Conservation (phyloP, 1,139 yeast species). For the Insectozyma bohioensis region DNA sequence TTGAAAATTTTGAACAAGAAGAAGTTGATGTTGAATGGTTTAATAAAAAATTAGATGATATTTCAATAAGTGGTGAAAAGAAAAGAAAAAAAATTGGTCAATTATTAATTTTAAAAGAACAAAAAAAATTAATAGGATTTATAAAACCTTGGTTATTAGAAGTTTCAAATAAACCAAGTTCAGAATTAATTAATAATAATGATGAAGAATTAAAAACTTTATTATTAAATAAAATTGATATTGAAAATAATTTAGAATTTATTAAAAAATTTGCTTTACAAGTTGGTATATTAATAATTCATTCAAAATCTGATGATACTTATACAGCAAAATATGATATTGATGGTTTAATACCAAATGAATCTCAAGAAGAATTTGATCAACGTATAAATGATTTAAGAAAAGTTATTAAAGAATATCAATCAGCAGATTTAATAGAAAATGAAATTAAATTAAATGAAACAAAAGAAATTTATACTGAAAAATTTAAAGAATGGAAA, state of each 20-base stretch:
- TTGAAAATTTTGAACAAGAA: slow-evolving; percentile 75
- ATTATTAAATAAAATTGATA: slow-evolving; percentile 48
- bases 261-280: slow-evolving; percentile 63
- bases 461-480: slow-evolving; percentile 63
- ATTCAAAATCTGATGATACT: slow-evolving; percentile 53
- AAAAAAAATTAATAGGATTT: slow-evolving; percentile 61
- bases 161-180: slow-evolving; percentile 26
- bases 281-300: slow-evolving; percentile 63
- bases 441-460: slow-evolving; percentile 62
- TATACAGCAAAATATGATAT: slow-evolving; percentile 65
- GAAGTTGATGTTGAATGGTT: slow-evolving; percentile 93
- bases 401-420: slow-evolving; percentile 60
- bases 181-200: slow-evolving; percentile 37
- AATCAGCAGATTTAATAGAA: slow-evolving; percentile 65
- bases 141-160: slow-evolving; percentile 71
- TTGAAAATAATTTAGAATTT: slow-evolving; percentile 53
- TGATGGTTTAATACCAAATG: slow-evolving; percentile 69
- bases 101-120: slow-evolving; percentile 65
- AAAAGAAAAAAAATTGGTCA: slow-evolving; percentile 68
- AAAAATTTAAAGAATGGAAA: slow-evolving; percentile 81
- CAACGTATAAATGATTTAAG: slow-evolving; percentile 47
- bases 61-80: slow-evolving; percentile 71
- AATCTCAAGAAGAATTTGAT: slow-evolving; percentile 60
- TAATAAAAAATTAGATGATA: slow-evolving; percentile 76
- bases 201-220: slow-evolving; percentile 49